Percentiles rank a stretch among this genome's conserved stretches.
These are phyloP conservation scores for Penicillium waksmanii DNA, from an alignment of 495 filamentous ascomycete genomes.

Conservation along the genomic window DNA sequence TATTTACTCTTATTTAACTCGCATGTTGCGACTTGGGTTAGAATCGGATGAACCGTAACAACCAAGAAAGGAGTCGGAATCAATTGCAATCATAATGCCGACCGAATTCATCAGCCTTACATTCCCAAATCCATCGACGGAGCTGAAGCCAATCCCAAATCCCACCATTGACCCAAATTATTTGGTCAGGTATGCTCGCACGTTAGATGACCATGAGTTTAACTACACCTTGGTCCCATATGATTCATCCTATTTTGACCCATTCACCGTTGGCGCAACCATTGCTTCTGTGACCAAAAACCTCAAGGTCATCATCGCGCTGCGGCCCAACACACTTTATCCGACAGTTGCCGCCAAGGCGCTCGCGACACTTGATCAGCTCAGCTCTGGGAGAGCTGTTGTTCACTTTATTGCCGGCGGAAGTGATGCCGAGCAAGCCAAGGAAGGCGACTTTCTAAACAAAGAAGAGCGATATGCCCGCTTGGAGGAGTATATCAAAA, in stretches of 20 bases:
- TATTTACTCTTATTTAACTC: background rate
- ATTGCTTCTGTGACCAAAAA: constrained; percentile 55
- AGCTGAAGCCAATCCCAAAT: constrained; percentile 51
- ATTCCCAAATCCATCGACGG: constrained; percentile 53
- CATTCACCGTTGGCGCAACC: constrained; percentile 55
- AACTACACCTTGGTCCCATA: constrained; percentile 61
- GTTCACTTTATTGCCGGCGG: constrained; percentile 61
- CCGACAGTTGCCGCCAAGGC: constrained; percentile 60
- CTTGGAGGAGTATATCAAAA: constrained; percentile 57
- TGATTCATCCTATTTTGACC: constrained; percentile 53
- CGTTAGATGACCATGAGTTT: constrained; percentile 55
- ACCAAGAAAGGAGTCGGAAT: background rate
- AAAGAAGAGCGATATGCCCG: constrained; percentile 56
- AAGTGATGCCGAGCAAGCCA: constrained; percentile 55
- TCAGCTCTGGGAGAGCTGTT: constrained; percentile 52
- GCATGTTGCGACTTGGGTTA: background rate
- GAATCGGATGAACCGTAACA: no score
- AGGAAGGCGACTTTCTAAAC: constrained; percentile 56
- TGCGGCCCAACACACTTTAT: constrained; percentile 59
- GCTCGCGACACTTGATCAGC: constrained; percentile 58
- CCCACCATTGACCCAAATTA: constrained; percentile 51
- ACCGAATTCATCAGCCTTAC: constrained; percentile 59
- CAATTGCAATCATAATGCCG: constrained; percentile 41
- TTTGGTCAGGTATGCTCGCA: constrained; percentile 51
- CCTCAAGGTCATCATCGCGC: constrained; percentile 58